phyloP scores from a whole-genome alignment of 73 alveolate species.

The Tetrahymena elliotti region DNA sequence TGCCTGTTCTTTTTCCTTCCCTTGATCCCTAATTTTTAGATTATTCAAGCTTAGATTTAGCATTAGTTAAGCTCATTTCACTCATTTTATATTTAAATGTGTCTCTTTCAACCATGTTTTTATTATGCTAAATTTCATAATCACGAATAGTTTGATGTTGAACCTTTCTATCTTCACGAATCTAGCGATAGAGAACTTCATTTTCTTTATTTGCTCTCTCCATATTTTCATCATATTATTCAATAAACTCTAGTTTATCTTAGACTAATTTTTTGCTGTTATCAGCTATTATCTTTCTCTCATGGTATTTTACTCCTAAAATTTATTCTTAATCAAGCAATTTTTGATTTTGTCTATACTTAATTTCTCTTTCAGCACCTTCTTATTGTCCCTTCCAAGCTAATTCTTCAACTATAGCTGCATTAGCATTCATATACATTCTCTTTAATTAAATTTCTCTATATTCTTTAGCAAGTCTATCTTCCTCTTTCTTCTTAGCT shows the following conservation, averaged over 20 bases:
- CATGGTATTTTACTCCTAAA: slow-evolving; percentile 80
- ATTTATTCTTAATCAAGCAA: slow-evolving; percentile 81
- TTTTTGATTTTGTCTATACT: slow-evolving; percentile 78
- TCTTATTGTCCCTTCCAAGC: slow-evolving; percentile 94
- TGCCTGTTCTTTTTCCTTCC: neutral
- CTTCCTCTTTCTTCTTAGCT: slow-evolving; percentile 84
- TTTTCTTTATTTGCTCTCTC: slow-evolving; percentile 68
- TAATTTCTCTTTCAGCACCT: slow-evolving; percentile 95
- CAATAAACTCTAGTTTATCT: slow-evolving; percentile 62
- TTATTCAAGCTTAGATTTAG: slow-evolving; percentile 5
- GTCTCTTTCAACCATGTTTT: slow-evolving; percentile 47
- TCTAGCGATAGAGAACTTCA: slow-evolving; percentile 74
- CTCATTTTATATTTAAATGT: slow-evolving; percentile 31
- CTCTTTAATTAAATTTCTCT: slow-evolving; percentile 90
- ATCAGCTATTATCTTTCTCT: slow-evolving; percentile 59
- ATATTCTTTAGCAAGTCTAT: slow-evolving; percentile 88
- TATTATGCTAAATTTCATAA: slow-evolving; percentile 52
- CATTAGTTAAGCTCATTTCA: slow-evolving; percentile 13
- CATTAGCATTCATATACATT: slow-evolving; percentile 86
- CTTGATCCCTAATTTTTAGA: neutral
- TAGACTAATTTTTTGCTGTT: slow-evolving; percentile 71
- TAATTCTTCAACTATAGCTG: slow-evolving; percentile 93
- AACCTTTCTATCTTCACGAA: slow-evolving; percentile 70
- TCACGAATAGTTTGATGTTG: slow-evolving; percentile 75
- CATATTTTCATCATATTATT: slow-evolving; percentile 66